Percentiles rank a stretch among this genome's conserved stretches.
phyloP scores from a whole-genome alignment of 2,329 filamentous ascomycete species.

The Fusarium domesticum region DNA sequence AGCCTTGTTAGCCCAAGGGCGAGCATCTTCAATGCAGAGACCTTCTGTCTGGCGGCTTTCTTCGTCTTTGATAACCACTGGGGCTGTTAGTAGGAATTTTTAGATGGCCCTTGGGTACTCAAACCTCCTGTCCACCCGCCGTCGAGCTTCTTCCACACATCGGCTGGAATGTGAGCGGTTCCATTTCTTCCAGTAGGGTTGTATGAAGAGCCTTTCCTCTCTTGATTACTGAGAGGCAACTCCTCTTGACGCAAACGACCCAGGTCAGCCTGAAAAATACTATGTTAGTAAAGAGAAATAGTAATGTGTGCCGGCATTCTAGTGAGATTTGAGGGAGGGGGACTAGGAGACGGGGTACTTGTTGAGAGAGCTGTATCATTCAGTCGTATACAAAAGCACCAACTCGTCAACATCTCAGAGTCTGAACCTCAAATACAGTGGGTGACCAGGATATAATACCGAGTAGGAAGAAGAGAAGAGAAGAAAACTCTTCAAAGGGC shows the following conservation, averaged over 20 bases:
- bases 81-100: not conserved
- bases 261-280: constrained; percentile 20
- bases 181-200: constrained; percentile 12
- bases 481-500: not conserved
- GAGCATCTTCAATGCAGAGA: constrained; percentile 15
- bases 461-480: too few relatives aligned
- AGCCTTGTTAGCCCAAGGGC: constrained; percentile 21
- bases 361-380: too few relatives aligned
- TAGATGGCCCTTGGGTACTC: too few relatives aligned
- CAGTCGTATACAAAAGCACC: too few relatives aligned
- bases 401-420: too few relatives aligned
- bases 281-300: too few relatives aligned
- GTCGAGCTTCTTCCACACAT: constrained; percentile 3
- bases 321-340: too few relatives aligned
- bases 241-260: constrained; percentile 24
- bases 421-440: too few relatives aligned
- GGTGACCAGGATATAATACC: too few relatives aligned
- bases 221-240: constrained; percentile 16
- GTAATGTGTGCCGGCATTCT: too few relatives aligned
- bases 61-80: constrained; percentile 21
- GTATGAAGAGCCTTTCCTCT: constrained; percentile 11
- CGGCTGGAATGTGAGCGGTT: constrained; percentile 1
- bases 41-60: constrained; percentile 23
- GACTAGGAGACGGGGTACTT: too few relatives aligned
- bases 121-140: too few relatives aligned